Conservation (phyloP, 306 rosid genomes). For the Spatholobus suberectus region DNA sequence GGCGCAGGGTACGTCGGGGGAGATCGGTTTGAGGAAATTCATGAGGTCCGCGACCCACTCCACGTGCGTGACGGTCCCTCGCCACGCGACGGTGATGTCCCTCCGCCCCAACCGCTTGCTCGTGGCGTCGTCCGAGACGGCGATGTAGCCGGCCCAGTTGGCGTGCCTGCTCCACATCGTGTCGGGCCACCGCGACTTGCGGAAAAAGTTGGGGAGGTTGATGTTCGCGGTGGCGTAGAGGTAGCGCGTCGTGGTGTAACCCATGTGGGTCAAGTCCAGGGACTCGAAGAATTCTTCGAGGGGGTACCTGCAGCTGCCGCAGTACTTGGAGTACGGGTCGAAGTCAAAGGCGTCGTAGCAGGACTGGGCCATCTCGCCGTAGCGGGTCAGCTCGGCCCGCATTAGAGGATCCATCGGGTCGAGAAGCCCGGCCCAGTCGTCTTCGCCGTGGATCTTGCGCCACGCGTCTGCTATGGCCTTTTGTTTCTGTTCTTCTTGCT, state of each 20-base stretch:
- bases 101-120: constrained; percentile 60
- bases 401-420: constrained; percentile 68
- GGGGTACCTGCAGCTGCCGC: constrained; percentile 69
- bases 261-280: constrained; percentile 34
- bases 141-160: constrained; percentile 82
- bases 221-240: constrained; percentile 71
- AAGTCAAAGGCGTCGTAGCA: constrained; percentile 84
- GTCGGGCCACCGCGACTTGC: constrained; percentile 64
- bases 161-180: constrained; percentile 73
- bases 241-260: constrained; percentile 64
- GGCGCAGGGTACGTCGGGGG: constrained; percentile 56
- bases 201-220: constrained; percentile 66
- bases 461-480: constrained; percentile 41
- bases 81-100: constrained; percentile 71
- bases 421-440: constrained; percentile 71
- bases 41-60: constrained; percentile 82
- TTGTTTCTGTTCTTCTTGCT: neutral
- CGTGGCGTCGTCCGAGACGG: constrained; percentile 63
- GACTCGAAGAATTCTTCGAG: constrained; percentile 42
- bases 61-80: constrained; percentile 80
- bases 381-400: constrained; percentile 67
- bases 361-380: constrained; percentile 88
- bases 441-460: constrained; percentile 75
- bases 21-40: constrained; percentile 65
- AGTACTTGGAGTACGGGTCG: constrained; percentile 82